Evolutionary conservation across 2,329 filamentous ascomycete species (phyloP), one percentile per base, ranked within the genome.

Genomic region (Botrytis pseudocinerea): DNA sequence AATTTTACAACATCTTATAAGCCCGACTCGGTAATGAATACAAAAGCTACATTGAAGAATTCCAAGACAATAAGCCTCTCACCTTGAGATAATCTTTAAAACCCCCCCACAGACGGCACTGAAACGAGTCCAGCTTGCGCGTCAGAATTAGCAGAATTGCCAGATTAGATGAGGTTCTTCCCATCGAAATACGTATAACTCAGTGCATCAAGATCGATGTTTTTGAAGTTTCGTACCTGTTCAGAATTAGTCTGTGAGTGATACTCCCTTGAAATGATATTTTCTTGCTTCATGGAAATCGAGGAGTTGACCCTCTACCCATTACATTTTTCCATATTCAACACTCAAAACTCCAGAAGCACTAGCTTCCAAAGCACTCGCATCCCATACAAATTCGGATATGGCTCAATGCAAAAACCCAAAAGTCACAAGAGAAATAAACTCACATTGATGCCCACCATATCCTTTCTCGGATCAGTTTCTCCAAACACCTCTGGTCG

Each of bases 401-500:
- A 9, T 28, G 28, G 0, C 16, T 16, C 9, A 25, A 35, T 35
- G 6, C 6, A 46, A 12, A 68, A 4, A 12, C 2, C 9, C 4
- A 28, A 40, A 68, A 28, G 1, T 14, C 16, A 42, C 51, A 1
- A 68, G 35, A 5, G 10, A 18, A 25, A 44, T 28, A 16, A 28
- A 70, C 77, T n/a, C 74, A 78, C 77, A 74, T 78, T 78, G 4
- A 79, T 64, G 35, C 72, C 76, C 22, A 79, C 10, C 20, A 72
- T 70, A 69, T 78, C 76, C 18, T 77, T 76, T n/a, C 73, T 75
- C 18, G 77, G 74, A 62, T 76, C 77, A 4, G 51, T 72, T 40
- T 70, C 70, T 20, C 65, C 74, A 25, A 60, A 18, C 10, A 7
- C 51, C 12, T 44, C 28, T 66, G 63, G 51, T 63, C 16, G 57